These are phyloP conservation scores for Trichoderma koningiopsis DNA, from an alignment of 2,329 filamentous ascomycete species.

Conservation along the genomic window DNA sequence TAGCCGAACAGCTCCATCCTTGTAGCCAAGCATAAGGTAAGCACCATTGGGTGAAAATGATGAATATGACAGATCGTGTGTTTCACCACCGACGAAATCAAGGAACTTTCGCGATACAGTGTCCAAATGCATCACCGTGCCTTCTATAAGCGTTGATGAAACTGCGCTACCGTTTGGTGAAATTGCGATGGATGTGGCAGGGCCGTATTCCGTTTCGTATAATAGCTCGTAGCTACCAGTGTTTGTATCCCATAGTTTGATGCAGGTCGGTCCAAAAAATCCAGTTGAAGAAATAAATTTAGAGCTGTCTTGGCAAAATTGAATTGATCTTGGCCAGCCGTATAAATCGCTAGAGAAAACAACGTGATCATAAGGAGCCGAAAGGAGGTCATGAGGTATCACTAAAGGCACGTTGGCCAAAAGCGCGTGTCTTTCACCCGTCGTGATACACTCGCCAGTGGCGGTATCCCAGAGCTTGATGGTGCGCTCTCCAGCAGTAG, in stretches of 20 bases:
- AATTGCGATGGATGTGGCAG: not conserved
- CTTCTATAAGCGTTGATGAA: not conserved
- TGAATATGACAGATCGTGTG: not conserved
- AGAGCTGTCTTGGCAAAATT: not conserved
- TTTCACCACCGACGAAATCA: not conserved
- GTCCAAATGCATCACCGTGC: not conserved
- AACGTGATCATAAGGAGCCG: not conserved
- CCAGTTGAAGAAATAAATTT: not conserved
- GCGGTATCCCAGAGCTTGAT: not conserved
- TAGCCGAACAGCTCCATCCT: not conserved
- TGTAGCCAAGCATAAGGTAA: not conserved
- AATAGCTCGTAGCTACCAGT: not conserved
- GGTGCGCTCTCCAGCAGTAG: not conserved
- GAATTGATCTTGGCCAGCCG: conserved; percentile 7
- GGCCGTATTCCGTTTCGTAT: fast-evolving
- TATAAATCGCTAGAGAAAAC: not conserved
- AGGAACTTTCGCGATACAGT: not conserved
- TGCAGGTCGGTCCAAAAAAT: too few species aligned
- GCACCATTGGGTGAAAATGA: not conserved
- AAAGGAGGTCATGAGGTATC: not conserved
- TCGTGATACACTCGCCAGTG: not conserved
- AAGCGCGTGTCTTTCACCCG: not conserved
- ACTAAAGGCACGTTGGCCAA: not conserved
- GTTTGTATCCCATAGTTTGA: too few species aligned
- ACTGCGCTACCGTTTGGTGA: not conserved